Evolutionary conservation across 176 grass and related monocot species (phyloP), one percentile per base, ranked within the genome.

Genomic region (Themeda triandra): DNA sequence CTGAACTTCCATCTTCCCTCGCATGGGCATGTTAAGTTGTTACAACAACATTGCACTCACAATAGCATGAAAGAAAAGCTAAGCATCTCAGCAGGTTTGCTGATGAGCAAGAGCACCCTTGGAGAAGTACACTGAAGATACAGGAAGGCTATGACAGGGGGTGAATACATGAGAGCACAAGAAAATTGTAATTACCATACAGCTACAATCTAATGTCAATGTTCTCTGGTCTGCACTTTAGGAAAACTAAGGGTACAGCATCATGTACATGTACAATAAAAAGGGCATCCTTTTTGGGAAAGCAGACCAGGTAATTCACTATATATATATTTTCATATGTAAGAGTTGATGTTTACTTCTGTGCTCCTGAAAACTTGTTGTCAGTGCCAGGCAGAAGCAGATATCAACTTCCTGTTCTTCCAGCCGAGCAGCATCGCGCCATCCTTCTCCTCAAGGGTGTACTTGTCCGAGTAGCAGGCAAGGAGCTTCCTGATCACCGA

Each of bases 361-460:
- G 53, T 83, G 75, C 58, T 66, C 8, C 23, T 80, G 48, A 87
- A 49, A 87, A 36, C 63, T 67, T 63, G 32, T 41, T 76, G 62
- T 95, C 77, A 98, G 68, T 98, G 83, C 96, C 96, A 98, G 8
- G 96, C 96, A 73, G 96, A 95, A 53, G 93, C 93, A 32, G 96
- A 98, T 83, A 98, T 98, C 93, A 98, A 79, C 68, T 89, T 98
- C 74, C 96, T 93, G 56, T 79, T 98, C 69, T 90, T 98, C 96
- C 96, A 98, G 35, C 96, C 96, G 13, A 98, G 86, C 30, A 98
- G 87, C 83, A 98, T 83, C 3, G 93, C 86, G 0, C 93, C 96
- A 42, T 95, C 93, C 71, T 85, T 98, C 78, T 98, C 96, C 17
- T 93, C 89, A 73, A 98, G 78, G 25, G 89, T 98, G 73, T 98